Base-by-base conservation (phyloP, 1,139 yeast genomes). In the Yamadazyma jaroonii region DNA sequence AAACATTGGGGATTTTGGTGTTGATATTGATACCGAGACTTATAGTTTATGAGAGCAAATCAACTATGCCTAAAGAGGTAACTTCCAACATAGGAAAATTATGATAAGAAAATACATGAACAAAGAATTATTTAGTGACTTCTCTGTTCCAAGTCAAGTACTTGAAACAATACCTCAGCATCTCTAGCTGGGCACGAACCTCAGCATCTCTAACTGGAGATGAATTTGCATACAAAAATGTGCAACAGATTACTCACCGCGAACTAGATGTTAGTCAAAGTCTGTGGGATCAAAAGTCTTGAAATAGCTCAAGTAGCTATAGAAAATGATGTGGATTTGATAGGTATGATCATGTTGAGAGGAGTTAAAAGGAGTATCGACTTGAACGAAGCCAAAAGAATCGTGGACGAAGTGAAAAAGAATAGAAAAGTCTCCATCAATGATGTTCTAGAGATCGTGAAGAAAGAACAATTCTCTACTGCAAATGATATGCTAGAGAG, bases 281-380 rank as follows among this genome's bases (percentile, higher is more conserved):
- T 90, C 3, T 92, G 98, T 59, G 98, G 98, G 0, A 56, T 90
- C 20, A 76, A 77, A 49, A 71, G 84, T 2, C 56, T 62, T 0
- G 84, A 79, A 32, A 87, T 88, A 1, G 97, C 97, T 0, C 46
- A 61, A 25, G 56, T 54, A 3, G 97, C 97, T 0, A 62, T 88
- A 0, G 77, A 73, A 0, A 50, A 68, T 10, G 95, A 94, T 0
- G 90, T 97, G 0, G 77, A 84, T 47, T 59, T 88, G 37, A 52
- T 92, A 5, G 98, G 98, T 1, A 78, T 87, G 56, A 92, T 92
- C 29, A 57, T 92, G 53, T 97, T 88, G 1, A 97, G 97, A 0
- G 76, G 77, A 25, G 67, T 96, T 42, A 73, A 75, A 27, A 72
- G 98, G 36, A 86, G 96, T 0, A 74, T 88, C 1, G 74, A 75